A percentile compares a stretch with the other conserved stretches of the same genome.
phyloP scores from a whole-genome alignment of 2,329 filamentous ascomycete genomes.

The Microcyclosporella mali region DNA sequence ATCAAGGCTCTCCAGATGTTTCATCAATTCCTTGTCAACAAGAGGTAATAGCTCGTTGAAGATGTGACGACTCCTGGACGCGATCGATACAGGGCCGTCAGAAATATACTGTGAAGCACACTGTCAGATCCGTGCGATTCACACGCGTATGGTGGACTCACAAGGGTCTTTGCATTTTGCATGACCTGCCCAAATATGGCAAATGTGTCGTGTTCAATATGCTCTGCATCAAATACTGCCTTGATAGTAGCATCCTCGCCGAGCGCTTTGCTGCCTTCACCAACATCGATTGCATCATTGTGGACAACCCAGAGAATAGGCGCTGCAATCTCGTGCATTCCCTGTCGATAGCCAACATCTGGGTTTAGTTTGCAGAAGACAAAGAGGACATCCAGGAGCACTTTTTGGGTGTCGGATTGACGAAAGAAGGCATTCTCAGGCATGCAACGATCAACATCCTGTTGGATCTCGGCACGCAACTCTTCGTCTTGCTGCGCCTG shows the following conservation, averaged over 20 bases:
- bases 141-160: conserved; percentile 3
- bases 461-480: conserved; percentile 79
- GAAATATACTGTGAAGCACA: conserved; percentile 16
- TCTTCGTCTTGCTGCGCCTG: conserved; percentile 77
- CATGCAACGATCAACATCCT: conserved; percentile 86
- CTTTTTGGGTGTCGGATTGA: conserved; percentile 66
- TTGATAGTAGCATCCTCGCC: conserved; percentile 27
- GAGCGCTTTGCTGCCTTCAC: conserved; percentile 26
- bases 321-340: conserved; percentile 94
- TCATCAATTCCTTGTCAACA: conserved; percentile 75
- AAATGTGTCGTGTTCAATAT: conserved; percentile 86
- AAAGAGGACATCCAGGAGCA: conserved; percentile 84
- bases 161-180: conserved; percentile 67
- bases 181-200: conserved; percentile 79
- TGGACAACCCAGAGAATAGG: conserved; percentile 81
- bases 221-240: conserved; percentile 59
- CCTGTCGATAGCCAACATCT: conserved; percentile 85
- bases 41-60: conserved; percentile 74
- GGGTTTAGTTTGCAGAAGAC: conserved; percentile 91
- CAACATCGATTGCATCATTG: conserved; percentile 64
- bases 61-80: conserved; percentile 78
- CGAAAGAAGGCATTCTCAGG: conserved; percentile 90
- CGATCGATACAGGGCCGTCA: conserved; percentile 58
- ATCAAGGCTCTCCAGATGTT: conserved; percentile 74
- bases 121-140: no score